A percentile compares a stretch with the other conserved stretches of the same genome.
Conservation (phyloP, 768 basidiomycete genomes). For the Naganishia randhawae region DNA sequence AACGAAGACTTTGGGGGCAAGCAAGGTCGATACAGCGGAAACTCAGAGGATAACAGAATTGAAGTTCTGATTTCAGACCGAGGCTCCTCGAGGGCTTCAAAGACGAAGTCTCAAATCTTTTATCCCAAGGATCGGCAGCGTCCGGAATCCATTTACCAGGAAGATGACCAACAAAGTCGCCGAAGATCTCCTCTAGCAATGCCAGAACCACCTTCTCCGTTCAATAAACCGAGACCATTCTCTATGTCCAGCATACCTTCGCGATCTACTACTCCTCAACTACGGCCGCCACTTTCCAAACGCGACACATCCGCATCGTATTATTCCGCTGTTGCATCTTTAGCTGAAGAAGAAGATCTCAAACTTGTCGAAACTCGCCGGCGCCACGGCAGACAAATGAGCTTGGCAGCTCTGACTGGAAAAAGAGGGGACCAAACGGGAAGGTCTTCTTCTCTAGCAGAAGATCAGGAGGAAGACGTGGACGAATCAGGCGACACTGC, state of each 20-base stretch:
- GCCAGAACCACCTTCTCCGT: constrained; percentile 12
- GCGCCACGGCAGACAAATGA: constrained; percentile 41
- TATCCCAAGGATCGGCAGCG: constrained; percentile 16
- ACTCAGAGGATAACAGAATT: constrained; percentile 12
- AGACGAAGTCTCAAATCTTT: constrained; percentile 17
- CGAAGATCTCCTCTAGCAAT: neutral
- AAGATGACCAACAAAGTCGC: neutral
- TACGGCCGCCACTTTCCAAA: constrained; percentile 7
- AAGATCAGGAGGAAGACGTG: neutral
- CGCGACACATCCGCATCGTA: constrained; percentile 37
- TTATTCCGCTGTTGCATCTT: constrained; percentile 32
- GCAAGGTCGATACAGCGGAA: constrained; percentile 13
- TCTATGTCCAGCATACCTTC: constrained; percentile 24
- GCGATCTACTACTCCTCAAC: constrained; percentile 5
- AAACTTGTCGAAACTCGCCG: constrained; percentile 36
- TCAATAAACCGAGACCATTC: constrained; percentile 19
- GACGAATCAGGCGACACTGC: neutral
- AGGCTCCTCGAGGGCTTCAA: constrained; percentile 14
- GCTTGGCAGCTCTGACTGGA: constrained; percentile 38
- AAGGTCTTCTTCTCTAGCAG: neutral
- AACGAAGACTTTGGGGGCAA: constrained; percentile 20
- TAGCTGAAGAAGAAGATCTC: constrained; percentile 27
- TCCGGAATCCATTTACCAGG: constrained; percentile 9
- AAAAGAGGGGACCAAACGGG: neutral
- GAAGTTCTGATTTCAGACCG: constrained; percentile 10